Percentiles rank a stretch among this genome's conserved stretches.
Evolutionary conservation across 371 early-diverging fungal species (phyloP).

Genomic region (Rhizopus arrhizus): DNA sequence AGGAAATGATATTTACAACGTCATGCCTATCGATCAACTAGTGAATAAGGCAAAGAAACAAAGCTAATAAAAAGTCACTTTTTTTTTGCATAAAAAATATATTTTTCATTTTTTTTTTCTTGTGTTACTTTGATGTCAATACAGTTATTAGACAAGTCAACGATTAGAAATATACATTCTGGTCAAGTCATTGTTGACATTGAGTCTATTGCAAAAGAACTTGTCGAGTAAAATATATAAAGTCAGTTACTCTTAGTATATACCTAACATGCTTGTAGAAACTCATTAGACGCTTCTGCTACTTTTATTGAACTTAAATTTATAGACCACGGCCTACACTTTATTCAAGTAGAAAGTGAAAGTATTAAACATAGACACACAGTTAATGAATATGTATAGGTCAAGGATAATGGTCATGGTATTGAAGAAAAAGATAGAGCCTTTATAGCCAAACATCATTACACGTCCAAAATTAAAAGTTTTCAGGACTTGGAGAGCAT

Average conservation of each 20-base stretch:
- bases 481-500: constrained; percentile 63
- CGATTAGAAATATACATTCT: constrained; percentile 25
- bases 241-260: background rate
- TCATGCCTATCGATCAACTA: constrained; percentile 68
- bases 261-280: constrained; percentile 27
- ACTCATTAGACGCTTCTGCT: constrained; percentile 53
- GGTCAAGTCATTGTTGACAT: constrained; percentile 40
- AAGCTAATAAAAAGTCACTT: no score
- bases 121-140: constrained; percentile 8
- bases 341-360: constrained; percentile 28
- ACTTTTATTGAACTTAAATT: constrained; percentile 41
- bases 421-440: constrained; percentile 47
- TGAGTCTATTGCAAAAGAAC: constrained; percentile 36
- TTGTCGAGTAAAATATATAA: constrained; percentile 33
- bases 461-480: constrained; percentile 71
- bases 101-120: no score
- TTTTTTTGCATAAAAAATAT: no score
- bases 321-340: constrained; percentile 38
- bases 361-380: background rate
- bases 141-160: constrained; percentile 20
- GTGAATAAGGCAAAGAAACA: background rate
- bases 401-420: constrained; percentile 65
- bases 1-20: constrained; percentile 10
- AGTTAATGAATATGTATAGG: constrained; percentile 11
- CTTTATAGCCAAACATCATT: constrained; percentile 54